Conservation (phyloP, 352 stramenopile genomes). For the Pythium aquatile region DNA sequence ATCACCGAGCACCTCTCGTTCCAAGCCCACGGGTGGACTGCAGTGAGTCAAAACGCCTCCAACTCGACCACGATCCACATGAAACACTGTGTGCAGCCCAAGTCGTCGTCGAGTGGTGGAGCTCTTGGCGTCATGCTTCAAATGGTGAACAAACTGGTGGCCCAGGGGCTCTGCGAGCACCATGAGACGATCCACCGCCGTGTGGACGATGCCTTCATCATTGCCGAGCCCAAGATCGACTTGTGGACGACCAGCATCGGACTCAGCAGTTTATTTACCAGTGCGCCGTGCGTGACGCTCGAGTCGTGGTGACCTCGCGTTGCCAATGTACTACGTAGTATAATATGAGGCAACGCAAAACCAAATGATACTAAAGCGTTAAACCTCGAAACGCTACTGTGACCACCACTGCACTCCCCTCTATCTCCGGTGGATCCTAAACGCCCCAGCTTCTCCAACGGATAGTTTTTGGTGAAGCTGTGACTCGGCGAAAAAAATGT, state of each 20-base stretch:
- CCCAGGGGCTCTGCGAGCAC: background rate
- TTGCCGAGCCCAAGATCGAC: background rate
- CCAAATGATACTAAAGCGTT: no score
- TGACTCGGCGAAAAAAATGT: no score
- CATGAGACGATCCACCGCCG: slow-evolving; percentile 1
- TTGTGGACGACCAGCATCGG: background rate
- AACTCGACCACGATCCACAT: slow-evolving; percentile 4
- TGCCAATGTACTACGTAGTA: background rate
- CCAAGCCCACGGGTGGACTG: slow-evolving; percentile 5
- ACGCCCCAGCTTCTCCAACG: no score
- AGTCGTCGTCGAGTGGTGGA: background rate
- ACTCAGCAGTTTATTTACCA: background rate
- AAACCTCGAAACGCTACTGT: no score
- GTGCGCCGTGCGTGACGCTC: background rate
- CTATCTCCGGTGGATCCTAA: no score
- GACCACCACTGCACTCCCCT: no score
- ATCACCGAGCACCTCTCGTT: slow-evolving; percentile 4
- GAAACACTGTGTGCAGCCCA: background rate
- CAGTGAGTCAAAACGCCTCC: background rate
- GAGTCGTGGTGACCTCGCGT: background rate
- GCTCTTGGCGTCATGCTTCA: background rate
- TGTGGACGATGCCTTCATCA: background rate
- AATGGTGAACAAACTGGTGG: background rate
- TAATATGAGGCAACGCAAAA: background rate
- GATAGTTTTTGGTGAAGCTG: no score